These are phyloP conservation scores for Penicillium sp. DNA, from an alignment of 2,329 filamentous ascomycete species.

Conservation along the genomic window DNA sequence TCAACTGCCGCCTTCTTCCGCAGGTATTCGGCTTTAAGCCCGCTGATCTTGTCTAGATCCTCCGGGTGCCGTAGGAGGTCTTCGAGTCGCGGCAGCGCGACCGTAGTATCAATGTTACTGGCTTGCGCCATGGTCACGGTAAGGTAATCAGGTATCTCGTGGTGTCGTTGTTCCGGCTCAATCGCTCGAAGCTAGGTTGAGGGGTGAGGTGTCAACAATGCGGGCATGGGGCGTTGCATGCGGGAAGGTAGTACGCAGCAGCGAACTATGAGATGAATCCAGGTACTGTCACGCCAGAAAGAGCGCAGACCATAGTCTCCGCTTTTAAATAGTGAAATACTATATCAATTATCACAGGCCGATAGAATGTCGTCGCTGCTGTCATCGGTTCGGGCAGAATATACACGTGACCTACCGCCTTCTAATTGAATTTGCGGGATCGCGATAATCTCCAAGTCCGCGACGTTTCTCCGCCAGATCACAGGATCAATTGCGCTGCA, in stretches of 20 bases:
- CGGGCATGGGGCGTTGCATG: not conserved
- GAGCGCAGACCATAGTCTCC: constrained; percentile 8
- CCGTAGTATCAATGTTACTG: constrained; percentile 54
- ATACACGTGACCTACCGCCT: constrained; percentile 36
- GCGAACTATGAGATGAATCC: not conserved
- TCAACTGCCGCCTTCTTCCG: constrained; percentile 93
- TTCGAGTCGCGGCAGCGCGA: constrained; percentile 71
- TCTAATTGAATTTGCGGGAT: constrained; percentile 12
- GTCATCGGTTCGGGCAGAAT: constrained; percentile 18
- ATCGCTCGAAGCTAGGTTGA: constrained; percentile 3
- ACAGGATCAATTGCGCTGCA: not conserved
- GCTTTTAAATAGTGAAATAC: not conserved
- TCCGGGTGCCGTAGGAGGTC: constrained; percentile 94
- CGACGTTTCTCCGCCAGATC: not conserved
- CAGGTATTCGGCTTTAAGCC: constrained; percentile 85
- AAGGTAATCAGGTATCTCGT: not conserved
- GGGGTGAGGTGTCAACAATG: constrained; percentile 4
- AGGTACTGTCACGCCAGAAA: constrained; percentile 3
- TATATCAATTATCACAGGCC: constrained; percentile 1
- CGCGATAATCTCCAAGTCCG: not conserved
- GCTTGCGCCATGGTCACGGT: constrained; percentile 34
- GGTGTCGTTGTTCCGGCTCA: constrained; percentile 3
- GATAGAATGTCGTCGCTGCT: constrained; percentile 14
- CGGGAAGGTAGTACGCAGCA: not conserved
- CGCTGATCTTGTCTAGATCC: constrained; percentile 92